Base-by-base conservation (phyloP, 2,329 filamentous ascomycete species). In the Neonectria sp. region DNA sequence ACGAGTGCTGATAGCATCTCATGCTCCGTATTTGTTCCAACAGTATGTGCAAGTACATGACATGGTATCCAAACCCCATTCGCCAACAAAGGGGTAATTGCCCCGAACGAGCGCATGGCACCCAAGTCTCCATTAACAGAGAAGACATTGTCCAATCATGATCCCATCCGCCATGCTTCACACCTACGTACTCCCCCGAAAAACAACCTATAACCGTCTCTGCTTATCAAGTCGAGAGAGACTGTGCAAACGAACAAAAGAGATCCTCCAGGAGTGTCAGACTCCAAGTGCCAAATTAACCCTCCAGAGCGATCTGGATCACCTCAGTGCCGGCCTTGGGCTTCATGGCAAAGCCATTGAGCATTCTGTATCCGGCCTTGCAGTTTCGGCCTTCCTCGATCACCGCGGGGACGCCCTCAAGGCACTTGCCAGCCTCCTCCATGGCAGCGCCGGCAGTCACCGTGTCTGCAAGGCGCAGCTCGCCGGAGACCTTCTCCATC, bases 401-500 rank as follows among this genome's bases (percentile, higher is more conserved):
- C 37, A 92, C 84, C 45, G 85, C 85, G 33, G 89, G 85, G 7
- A 92, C 86, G 27, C 87, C 87, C 33, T 90, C 87, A 55, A 92
- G 84, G 73, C 86, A 88, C 77, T 87, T 87, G 66, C 86, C 88
- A 8, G 89, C 88, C 80, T 89, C 86, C 60, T 81, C 79, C 79
- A 89, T 85, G 55, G 86, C 84, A 51, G 82, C 79, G 25, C 86
- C 83, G 11, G 86, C 79, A 43, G 84, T 86, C 33, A 86, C 85
- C 5, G 82, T 88, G 73, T 89, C 86, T 5, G 81, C 82, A 27
- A 90, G 83, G 12, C 88, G 80, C 68, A 87, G 80, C 77, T 94
- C 91, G 29, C 93, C 92, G 77, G 94, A 85, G 5, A 86, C 85
- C 80, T 88, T 96, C 84, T 98, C 95, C 82, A 92, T 89, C 83